Base-by-base conservation (phyloP, 495 filamentous ascomycete species). In the Hapsidospora chrysogenum region DNA sequence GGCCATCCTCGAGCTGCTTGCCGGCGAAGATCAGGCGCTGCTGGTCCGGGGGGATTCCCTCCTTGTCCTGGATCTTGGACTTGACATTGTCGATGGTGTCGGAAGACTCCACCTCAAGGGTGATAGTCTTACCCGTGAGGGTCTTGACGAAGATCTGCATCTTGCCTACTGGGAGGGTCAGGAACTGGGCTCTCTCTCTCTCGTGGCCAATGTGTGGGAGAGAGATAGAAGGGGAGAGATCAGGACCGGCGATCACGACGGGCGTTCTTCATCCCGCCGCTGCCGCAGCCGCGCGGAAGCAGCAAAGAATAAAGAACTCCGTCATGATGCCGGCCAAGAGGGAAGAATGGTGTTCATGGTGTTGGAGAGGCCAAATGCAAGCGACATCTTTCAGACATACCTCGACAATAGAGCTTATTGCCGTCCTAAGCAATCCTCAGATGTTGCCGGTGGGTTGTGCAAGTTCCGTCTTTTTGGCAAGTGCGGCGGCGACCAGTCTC, bases 61-160 rank as follows among this genome's bases (percentile, higher is more conserved):
- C 89, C 81, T 99, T 99, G 76, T 95, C 92, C 83, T 74, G 66
- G 52, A 73, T 73, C 56, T 73, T 73, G 66, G 82, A 80, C 74
- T 97, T 97, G 69, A 97, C 89, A 81, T 95, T 96, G 74, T 96
- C 92, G 63, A 99, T 96, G 54, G 87, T 96, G 67, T 99, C 92
- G 51, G 76, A 84, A 41, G 87, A 94, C 80, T 96, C 89, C 65
- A 96, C 92, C 86, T 99, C 89, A 54, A 99, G 92, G 82, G 89
- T 99, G 79, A 96, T 96, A 57, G 89, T 99, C 78, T 96, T 99
- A 58, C 89, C 89, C 80, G 92, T 96, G 43, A 97, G 86, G 84
- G 89, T 96, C 74, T 96, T 96, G 60, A 96, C 89, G 79, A 97
- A 95, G 69, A 94, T 96, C 78, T 96, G 87, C 89, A 96, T 96